These are phyloP conservation scores for Apiotrichum montevideense DNA, from an alignment of 1,284 basidiomycete genomes.

Conservation along the genomic window DNA sequence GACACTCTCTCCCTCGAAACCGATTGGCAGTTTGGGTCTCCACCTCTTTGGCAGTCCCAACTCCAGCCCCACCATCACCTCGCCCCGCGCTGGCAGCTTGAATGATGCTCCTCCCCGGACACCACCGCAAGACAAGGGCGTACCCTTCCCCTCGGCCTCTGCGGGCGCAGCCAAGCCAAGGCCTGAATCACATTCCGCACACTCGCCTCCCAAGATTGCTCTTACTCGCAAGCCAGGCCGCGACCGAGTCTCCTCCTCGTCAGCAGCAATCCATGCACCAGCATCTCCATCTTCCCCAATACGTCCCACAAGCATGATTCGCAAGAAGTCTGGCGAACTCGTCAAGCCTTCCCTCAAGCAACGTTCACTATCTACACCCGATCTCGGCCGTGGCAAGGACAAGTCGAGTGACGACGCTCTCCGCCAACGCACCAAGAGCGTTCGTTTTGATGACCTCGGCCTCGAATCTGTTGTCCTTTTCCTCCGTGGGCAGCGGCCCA, in stretches of 20 bases:
- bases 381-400: conserved; percentile 32
- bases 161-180: background rate
- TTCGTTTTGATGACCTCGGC: conserved; percentile 39
- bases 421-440: conserved; percentile 41
- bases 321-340: conserved; percentile 48
- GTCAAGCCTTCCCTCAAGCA: conserved; percentile 47
- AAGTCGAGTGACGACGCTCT: conserved; percentile 22
- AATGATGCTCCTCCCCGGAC: background rate
- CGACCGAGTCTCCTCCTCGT: background rate
- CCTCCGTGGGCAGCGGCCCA: conserved; percentile 44
- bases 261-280: conserved; percentile 4
- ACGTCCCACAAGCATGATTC: conserved; percentile 28
- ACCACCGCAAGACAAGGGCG: background rate
- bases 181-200: background rate
- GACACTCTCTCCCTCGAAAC: background rate
- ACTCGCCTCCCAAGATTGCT: conserved; percentile 5
- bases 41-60: background rate
- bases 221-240: background rate
- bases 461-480: conserved; percentile 47
- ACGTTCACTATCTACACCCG: conserved; percentile 46
- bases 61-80: background rate
- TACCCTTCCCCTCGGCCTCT: background rate
- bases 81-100: background rate
- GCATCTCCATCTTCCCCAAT: background rate
- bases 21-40: background rate